Evolutionary conservation across 495 filamentous ascomycete species (phyloP).

Genomic region (Podospora conica): DNA sequence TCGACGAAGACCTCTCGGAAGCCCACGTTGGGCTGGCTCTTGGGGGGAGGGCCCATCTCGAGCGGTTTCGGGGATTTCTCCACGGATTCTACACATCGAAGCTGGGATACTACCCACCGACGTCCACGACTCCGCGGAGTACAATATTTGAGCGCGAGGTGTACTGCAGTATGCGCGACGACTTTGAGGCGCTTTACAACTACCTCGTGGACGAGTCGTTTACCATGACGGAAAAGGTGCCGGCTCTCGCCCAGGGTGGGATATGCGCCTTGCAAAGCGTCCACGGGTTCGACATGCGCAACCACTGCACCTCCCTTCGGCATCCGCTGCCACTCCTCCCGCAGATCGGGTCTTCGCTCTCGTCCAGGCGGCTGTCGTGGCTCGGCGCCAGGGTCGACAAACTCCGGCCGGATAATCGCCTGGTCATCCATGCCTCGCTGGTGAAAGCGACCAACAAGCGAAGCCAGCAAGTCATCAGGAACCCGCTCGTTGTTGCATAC

Average conservation of each 20-base stretch:
- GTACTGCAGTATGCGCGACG: conserved; percentile 51
- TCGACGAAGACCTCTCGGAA: conserved; percentile 54
- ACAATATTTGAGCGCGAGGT: conserved; percentile 46
- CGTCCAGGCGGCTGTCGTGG: conserved; percentile 26
- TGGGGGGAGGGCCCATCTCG: conserved; percentile 50
- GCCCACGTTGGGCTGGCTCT: conserved; percentile 48
- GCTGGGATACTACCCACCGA: conserved; percentile 61
- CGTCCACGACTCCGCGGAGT: conserved; percentile 23
- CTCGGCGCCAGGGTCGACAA: conserved; percentile 23
- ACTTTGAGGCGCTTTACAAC: conserved; percentile 57
- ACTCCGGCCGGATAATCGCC: conserved; percentile 29
- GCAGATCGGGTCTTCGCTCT: conserved; percentile 19
- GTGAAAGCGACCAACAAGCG: conserved; percentile 38
- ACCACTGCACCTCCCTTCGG: conserved; percentile 46
- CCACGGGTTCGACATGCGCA: conserved; percentile 50
- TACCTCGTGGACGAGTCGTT: conserved; percentile 53
- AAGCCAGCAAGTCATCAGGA: conserved; percentile 23
- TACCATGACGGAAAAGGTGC: conserved; percentile 32
- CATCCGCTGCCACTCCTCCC: conserved; percentile 58
- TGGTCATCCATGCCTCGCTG: conserved; percentile 32
- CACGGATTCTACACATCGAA: conserved; percentile 52
- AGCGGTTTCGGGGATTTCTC: conserved; percentile 57
- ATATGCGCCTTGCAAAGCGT: conserved; percentile 57
- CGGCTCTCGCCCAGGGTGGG: conserved; percentile 45
- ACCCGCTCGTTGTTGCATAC: conserved; percentile 41